Percentiles rank a stretch among this genome's conserved stretches.
phyloP scores from a whole-genome alignment of 2,329 filamentous ascomycete species.

The Neodidymelliopsis sp. region DNA sequence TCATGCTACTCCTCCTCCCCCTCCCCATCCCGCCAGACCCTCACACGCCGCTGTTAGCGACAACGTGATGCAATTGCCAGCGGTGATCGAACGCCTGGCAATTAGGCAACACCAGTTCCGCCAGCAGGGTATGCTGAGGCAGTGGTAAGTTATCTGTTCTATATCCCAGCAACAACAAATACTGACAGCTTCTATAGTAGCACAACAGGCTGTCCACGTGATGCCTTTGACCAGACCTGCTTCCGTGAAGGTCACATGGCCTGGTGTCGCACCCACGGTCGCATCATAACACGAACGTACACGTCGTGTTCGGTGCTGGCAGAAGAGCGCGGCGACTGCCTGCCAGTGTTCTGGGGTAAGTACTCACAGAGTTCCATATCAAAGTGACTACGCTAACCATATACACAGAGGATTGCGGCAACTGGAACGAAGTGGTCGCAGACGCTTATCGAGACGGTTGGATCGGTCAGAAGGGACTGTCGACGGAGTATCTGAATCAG shows the following conservation, averaged over 20 bases:
- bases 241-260: slow-evolving; percentile 10
- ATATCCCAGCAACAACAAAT: too few species aligned
- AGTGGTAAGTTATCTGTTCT: slow-evolving; percentile 2
- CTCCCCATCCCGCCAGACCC: neutral
- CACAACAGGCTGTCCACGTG: neutral
- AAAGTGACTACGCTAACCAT: neutral
- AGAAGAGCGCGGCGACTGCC: neutral
- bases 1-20: too few species aligned
- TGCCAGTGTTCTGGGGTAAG: slow-evolving; percentile 5
- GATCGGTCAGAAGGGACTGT: neutral
- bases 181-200: slow-evolving; percentile 1
- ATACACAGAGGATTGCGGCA: neutral
- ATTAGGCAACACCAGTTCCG: neutral
- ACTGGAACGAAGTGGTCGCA: slow-evolving; percentile 1
- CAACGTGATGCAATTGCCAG: neutral
- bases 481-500: neutral
- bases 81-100: neutral
- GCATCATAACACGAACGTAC: slow-evolving; percentile 3
- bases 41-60: neutral
- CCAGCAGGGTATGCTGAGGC: neutral
- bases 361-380: neutral
- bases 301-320: neutral
- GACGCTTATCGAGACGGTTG: neutral
- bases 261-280: slow-evolving; percentile 5
- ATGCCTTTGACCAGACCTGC: slow-evolving; percentile 3